These are phyloP conservation scores for Aspergillus nanangensis DNA, from an alignment of 495 filamentous ascomycete species.

Conservation along the genomic window DNA sequence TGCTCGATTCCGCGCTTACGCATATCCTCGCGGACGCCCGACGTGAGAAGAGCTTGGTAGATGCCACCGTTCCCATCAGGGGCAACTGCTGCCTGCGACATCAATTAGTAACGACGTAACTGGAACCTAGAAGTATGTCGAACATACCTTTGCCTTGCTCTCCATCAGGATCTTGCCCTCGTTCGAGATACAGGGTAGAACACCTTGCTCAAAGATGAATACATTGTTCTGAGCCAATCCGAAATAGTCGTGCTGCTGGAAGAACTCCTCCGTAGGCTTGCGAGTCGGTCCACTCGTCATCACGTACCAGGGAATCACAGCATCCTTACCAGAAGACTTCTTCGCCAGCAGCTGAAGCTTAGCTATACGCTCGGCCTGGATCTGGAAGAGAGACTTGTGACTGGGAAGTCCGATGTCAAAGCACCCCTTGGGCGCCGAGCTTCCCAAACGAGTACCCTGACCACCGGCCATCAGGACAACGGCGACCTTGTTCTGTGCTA, in stretches of 20 bases:
- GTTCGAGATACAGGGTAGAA: constrained; percentile 94
- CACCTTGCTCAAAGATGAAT: constrained; percentile 92
- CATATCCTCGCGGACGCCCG: constrained; percentile 85
- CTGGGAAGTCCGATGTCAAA: constrained; percentile 93
- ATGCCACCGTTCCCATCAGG: constrained; percentile 99
- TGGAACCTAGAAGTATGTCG: too few species aligned
- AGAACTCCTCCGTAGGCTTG: constrained; percentile 87
- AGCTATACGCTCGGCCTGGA: constrained; percentile 89
- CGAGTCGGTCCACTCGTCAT: constrained; percentile 99
- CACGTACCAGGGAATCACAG: constrained; percentile 94
- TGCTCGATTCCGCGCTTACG: constrained; percentile 84
- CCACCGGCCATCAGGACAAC: constrained; percentile 97
- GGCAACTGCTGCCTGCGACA: constrained; percentile 72
- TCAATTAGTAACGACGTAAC: constrained; percentile 6
- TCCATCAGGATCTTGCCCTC: constrained; percentile 96
- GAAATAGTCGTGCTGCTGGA: constrained; percentile 85
- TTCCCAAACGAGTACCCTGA: constrained; percentile 91
- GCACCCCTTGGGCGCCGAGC: constrained; percentile 93
- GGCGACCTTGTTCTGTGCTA: constrained; percentile 83
- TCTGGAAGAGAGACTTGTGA: constrained; percentile 91
- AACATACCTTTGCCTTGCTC: constrained; percentile 71
- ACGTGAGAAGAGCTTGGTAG: constrained; percentile 84
- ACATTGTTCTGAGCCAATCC: constrained; percentile 83
- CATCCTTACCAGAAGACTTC: constrained; percentile 58
- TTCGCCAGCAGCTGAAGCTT: constrained; percentile 82